Conservation (phyloP, 2,329 filamentous ascomycete species). For the Allantophomopsis cytisporea region DNA sequence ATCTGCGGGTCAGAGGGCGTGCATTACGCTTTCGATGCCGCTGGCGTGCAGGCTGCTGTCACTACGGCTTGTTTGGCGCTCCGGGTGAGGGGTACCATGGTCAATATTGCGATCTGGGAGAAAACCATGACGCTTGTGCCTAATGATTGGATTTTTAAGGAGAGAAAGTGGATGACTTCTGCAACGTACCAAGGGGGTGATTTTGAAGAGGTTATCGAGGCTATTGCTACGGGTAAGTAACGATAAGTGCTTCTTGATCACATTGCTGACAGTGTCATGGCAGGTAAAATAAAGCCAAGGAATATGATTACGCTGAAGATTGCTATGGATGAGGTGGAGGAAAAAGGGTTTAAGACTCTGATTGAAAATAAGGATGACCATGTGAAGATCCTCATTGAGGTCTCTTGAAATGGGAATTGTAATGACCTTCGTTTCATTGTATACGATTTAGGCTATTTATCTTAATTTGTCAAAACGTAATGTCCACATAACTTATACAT, state of each 20-base stretch:
- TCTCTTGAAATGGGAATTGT: not conserved
- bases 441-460: too few relatives aligned
- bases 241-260: not conserved
- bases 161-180: slow-evolving; percentile 33
- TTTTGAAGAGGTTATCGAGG: slow-evolving; percentile 41
- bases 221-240: slow-evolving; percentile 22
- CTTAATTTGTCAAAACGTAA: too few relatives aligned
- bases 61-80: slow-evolving; percentile 30
- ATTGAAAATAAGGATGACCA: slow-evolving; percentile 46
- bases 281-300: slow-evolving; percentile 34
- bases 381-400: slow-evolving; percentile 46
- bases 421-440: too few relatives aligned
- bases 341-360: slow-evolving; percentile 41
- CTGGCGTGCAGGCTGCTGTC: slow-evolving; percentile 38
- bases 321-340: slow-evolving; percentile 36
- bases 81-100: slow-evolving; percentile 37
- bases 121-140: slow-evolving; percentile 35
- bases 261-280: not conserved
- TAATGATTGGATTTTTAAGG: slow-evolving; percentile 36
- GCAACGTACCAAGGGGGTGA: slow-evolving; percentile 21
- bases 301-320: slow-evolving; percentile 49
- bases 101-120: slow-evolving; percentile 55
- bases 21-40: slow-evolving; percentile 48
- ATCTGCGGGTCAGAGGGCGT: slow-evolving; percentile 35
- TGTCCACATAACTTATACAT: too few relatives aligned